Evolutionary conservation across 1,139 yeast genomes (phyloP).

Genomic region (Pneumocystis jirovecii): DNA sequence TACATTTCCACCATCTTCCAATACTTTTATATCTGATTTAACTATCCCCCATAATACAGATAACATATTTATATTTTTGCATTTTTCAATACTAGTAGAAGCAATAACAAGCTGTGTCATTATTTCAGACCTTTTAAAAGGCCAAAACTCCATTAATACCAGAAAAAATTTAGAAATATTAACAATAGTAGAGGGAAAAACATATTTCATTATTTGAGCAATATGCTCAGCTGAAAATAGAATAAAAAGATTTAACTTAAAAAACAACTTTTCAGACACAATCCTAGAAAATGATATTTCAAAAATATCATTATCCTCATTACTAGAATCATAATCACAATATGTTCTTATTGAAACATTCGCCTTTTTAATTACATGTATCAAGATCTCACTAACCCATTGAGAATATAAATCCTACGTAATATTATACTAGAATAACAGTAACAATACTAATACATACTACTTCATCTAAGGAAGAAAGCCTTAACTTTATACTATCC

Average conservation of each 20-base stretch:
- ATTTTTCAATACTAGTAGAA: neutral
- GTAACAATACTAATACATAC: neutral
- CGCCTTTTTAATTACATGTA: neutral
- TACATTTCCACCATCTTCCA: neutral
- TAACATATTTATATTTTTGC: neutral
- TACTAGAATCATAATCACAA: neutral
- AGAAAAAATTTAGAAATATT: neutral
- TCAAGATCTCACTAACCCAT: neutral
- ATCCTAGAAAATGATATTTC: neutral
- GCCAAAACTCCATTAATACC: neutral
- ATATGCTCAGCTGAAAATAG: neutral
- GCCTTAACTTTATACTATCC: neutral
- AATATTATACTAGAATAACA: neutral
- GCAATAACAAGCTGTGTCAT: neutral
- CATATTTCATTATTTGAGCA: neutral
- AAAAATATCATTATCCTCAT: neutral
- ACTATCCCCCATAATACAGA: neutral
- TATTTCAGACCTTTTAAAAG: neutral
- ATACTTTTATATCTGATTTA: neutral
- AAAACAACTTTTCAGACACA: neutral
- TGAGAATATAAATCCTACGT: neutral
- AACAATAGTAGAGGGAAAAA: neutral
- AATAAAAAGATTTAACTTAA: neutral
- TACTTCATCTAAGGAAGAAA: neutral
- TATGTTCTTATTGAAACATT: neutral